These are phyloP conservation scores for Liquidambar formosana DNA, from an alignment of 164 flowering plant genomes.

Conservation along the genomic window DNA sequence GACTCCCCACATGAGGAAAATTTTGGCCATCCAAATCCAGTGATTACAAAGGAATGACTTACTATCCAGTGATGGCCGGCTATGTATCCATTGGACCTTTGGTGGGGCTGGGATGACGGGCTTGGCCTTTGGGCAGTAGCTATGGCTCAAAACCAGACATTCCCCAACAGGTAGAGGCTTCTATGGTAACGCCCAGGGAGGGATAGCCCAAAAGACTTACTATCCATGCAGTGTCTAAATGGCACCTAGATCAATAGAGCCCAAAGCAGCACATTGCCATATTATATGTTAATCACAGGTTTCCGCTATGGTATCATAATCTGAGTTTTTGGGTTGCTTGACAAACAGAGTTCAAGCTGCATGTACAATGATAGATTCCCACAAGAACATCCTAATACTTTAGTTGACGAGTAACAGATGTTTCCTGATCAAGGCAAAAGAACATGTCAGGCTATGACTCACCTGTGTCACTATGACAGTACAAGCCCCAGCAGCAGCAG, in stretches of 20 bases:
- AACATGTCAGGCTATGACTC: conserved; percentile 6
- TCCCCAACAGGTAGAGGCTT: too few species aligned
- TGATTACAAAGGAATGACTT: too few species aligned
- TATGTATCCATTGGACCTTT: too few species aligned
- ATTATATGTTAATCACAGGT: not conserved
- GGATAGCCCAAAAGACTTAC: too few species aligned
- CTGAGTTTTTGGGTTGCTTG: not conserved
- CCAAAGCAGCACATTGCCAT: not conserved
- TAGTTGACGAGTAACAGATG: not conserved
- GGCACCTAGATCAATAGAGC: not conserved
- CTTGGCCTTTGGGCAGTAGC: too few species aligned
- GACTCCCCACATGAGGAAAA: too few species aligned
- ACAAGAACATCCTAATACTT: not conserved
- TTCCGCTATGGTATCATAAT: not conserved
- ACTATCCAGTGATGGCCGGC: too few species aligned
- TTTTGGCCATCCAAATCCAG: too few species aligned
- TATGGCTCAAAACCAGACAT: too few species aligned
- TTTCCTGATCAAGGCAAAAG: not conserved
- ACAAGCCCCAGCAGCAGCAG: conserved; percentile 79
- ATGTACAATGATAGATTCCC: not conserved
- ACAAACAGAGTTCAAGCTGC: not conserved
- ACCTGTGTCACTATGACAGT: conserved; percentile 63
- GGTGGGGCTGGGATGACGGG: too few species aligned
- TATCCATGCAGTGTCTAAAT: not conserved
- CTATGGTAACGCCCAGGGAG: too few species aligned